These are phyloP conservation scores for Candida anglica DNA, from an alignment of 805 yeast genomes.

Conservation along the genomic window DNA sequence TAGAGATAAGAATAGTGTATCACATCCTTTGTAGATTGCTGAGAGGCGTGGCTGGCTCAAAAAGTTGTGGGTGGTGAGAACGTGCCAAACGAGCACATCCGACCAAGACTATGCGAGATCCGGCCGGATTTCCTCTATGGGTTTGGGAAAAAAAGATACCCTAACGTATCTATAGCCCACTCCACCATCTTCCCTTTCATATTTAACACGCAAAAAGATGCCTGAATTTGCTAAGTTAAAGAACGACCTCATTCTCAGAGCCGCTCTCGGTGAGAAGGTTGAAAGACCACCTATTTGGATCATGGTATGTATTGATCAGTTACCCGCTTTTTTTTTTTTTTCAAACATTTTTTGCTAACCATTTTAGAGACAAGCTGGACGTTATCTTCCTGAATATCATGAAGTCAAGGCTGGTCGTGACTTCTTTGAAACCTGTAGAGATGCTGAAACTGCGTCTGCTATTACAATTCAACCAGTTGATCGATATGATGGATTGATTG, in stretches of 20 bases:
- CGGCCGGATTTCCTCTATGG: no score
- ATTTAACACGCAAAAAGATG: no score
- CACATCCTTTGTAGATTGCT: no score
- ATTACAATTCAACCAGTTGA: slow-evolving; percentile 95
- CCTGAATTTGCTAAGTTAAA: slow-evolving; percentile 67
- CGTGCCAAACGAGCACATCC: no score
- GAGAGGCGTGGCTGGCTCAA: no score
- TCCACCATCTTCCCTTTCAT: no score
- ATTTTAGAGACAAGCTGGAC: slow-evolving; percentile 85
- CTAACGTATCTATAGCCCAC: no score
- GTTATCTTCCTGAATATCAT: slow-evolving; percentile 90
- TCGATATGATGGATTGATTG: slow-evolving; percentile 83
- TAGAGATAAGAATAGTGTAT: no score
- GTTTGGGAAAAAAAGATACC: no score
- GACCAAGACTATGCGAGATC: no score
- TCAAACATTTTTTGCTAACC: slow-evolving; percentile 6
- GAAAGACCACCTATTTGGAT: slow-evolving; percentile 99
- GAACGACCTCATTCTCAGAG: slow-evolving; percentile 87
- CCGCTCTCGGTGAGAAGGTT: slow-evolving; percentile 85
- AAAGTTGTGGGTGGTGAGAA: no score
- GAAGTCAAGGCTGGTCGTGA: slow-evolving; percentile 80
- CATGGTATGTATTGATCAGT: slow-evolving; percentile 60
- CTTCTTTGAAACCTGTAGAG: slow-evolving; percentile 93
- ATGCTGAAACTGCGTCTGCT: slow-evolving; percentile 88
- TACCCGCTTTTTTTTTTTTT: not conserved